Evolutionary conservation across 352 stramenopile species (phyloP).

Genomic region (Phytophthora kernoviae): DNA sequence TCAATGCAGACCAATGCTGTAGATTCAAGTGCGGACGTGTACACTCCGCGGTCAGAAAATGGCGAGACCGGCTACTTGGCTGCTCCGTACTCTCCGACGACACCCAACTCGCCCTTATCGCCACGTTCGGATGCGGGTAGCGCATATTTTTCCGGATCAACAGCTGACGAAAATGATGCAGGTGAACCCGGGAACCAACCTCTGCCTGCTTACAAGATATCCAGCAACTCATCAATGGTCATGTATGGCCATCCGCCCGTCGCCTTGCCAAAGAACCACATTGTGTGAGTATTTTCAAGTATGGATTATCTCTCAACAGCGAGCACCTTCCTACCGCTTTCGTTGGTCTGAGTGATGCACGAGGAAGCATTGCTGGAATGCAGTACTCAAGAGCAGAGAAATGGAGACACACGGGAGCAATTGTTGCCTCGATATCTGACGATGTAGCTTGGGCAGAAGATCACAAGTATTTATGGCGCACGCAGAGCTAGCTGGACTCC

Average conservation of each 20-base stretch:
- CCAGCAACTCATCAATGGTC: constrained; percentile 57
- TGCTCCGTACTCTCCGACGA: constrained; percentile 49
- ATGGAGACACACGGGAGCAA: background rate
- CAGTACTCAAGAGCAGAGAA: constrained; percentile 3
- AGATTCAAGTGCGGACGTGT: constrained; percentile 17
- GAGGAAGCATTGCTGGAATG: constrained; percentile 4
- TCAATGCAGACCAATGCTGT: constrained; percentile 15
- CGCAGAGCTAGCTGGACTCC: constrained; percentile 15
- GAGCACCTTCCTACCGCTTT: constrained; percentile 13
- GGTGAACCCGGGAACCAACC: constrained; percentile 40
- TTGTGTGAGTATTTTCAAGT: constrained; percentile 51
- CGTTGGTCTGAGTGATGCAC: constrained; percentile 16
- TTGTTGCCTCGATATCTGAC: constrained; percentile 7
- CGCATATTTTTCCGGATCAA: constrained; percentile 58
- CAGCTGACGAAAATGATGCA: constrained; percentile 42
- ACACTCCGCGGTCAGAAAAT: constrained; percentile 44
- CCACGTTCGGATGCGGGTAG: constrained; percentile 62
- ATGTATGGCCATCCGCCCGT: constrained; percentile 63
- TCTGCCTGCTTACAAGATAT: constrained; percentile 39
- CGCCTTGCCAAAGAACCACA: constrained; percentile 31
- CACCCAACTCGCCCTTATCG: constrained; percentile 44
- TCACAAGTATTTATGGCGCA: constrained; percentile 49
- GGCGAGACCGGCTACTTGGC: constrained; percentile 53
- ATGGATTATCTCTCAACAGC: constrained; percentile 17
- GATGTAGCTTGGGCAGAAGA: constrained; percentile 38